These are phyloP conservation scores for Cyclotella atomus DNA, from an alignment of 108 stramenopile genomes.

Conservation along the genomic window DNA sequence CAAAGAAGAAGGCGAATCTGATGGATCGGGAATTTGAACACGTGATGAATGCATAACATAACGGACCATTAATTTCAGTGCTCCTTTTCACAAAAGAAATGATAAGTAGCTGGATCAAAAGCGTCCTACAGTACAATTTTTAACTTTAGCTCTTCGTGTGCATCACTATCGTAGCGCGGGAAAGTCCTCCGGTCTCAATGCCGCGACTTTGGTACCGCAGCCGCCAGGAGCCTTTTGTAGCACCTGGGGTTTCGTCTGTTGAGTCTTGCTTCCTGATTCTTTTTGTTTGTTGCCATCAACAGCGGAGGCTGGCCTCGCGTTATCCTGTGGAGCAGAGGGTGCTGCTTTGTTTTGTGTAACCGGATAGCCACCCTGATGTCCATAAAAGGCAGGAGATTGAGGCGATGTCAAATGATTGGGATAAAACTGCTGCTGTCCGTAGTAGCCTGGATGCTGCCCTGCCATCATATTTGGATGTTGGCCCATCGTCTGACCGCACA, in stretches of 20 bases:
- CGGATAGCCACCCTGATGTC: neutral
- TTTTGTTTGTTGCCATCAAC: neutral
- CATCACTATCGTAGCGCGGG: constrained; percentile 22
- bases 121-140: constrained; percentile 9
- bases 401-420: constrained; percentile 2
- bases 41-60: neutral
- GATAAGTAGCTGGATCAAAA: too few relatives aligned
- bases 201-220: neutral
- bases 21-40: neutral
- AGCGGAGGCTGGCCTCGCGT: neutral
- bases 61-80: too few relatives aligned
- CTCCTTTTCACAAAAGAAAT: too few relatives aligned
- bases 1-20: constrained; percentile 1
- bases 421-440: constrained; percentile 16
- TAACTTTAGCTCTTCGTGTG: neutral
- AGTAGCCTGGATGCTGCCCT: constrained; percentile 15
- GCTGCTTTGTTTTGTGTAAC: neutral
- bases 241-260: neutral
- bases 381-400: constrained; percentile 6
- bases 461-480: neutral
- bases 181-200: constrained; percentile 37
- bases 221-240: neutral
- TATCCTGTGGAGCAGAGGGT: neutral
- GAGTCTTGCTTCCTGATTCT: neutral
- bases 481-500: too few relatives aligned